phyloP scores from a whole-genome alignment of 345 rosid species.

The Geranium rotundifolium region DNA sequence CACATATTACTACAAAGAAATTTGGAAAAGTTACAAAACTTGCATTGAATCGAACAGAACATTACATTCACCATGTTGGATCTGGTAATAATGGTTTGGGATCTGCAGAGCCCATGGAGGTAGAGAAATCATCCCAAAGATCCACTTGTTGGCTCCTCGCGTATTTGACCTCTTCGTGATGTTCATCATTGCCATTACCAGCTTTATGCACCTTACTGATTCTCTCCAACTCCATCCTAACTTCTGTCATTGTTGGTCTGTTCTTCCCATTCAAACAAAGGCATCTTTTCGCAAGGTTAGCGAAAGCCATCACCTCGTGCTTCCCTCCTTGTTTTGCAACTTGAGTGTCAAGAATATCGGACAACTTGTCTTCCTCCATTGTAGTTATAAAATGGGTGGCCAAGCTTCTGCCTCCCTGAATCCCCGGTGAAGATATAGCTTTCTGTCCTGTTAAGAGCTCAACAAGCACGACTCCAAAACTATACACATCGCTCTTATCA shows the following conservation, averaged over 20 bases:
- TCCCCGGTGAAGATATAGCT: conserved; percentile 5
- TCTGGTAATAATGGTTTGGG: too few relatives aligned
- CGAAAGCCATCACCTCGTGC: conserved; percentile 7
- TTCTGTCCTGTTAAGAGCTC: conserved; percentile 9
- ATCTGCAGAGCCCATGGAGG: neutral
- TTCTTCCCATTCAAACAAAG: conserved; percentile 5
- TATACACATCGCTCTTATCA: conserved; percentile 20
- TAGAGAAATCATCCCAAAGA: conserved; percentile 7
- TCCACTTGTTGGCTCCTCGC: neutral
- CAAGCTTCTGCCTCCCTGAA: conserved; percentile 2
- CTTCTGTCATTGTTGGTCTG: conserved; percentile 16
- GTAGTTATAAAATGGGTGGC: conserved; percentile 6
- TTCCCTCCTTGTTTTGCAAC: conserved; percentile 3
- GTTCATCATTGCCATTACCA: neutral
- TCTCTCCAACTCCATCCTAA: conserved; percentile 2
- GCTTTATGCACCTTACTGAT: conserved; percentile 1
- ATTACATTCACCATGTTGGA: too few relatives aligned
- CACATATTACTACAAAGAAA: too few relatives aligned
- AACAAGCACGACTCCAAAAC: conserved; percentile 14
- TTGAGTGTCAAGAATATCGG: conserved; percentile 6
- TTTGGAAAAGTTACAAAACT: too few relatives aligned
- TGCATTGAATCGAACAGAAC: too few relatives aligned
- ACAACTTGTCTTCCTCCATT: conserved; percentile 7
- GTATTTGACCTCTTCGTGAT: neutral
- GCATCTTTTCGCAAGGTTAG: conserved; percentile 11